A percentile compares a stretch with the other conserved stretches of the same genome.
These are phyloP conservation scores for Apostasia shenzhenica DNA, from an alignment of 106 monocot genomes.

Conservation along the genomic window DNA sequence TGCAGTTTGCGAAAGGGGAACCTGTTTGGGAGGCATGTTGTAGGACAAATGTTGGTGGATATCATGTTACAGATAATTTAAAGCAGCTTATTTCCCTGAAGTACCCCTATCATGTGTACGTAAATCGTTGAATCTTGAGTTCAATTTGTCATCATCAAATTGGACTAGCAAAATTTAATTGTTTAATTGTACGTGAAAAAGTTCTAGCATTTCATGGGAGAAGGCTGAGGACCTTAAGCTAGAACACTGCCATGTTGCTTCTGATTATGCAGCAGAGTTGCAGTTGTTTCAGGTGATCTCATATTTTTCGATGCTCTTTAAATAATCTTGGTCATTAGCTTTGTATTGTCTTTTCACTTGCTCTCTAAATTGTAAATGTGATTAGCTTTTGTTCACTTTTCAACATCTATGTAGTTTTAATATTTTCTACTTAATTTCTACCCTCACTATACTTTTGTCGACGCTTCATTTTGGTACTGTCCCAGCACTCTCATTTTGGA, in stretches of 20 bases:
- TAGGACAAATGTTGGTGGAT: constrained; percentile 86
- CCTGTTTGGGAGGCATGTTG: constrained; percentile 73
- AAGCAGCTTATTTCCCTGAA: constrained; percentile 95
- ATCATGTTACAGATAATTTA: constrained; percentile 83
- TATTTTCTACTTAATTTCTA: too few relatives aligned
- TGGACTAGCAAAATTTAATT: background rate
- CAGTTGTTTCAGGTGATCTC: constrained; percentile 74
- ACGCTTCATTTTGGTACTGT: too few relatives aligned
- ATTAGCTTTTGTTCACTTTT: too few relatives aligned
- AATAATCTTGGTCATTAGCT: background rate
- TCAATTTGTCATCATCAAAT: background rate
- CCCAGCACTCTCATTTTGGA: too few relatives aligned
- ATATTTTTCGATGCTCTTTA: background rate
- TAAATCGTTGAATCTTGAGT: background rate
- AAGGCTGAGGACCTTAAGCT: constrained; percentile 88
- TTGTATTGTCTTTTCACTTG: background rate
- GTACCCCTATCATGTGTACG: constrained; percentile 84
- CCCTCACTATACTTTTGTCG: too few relatives aligned
- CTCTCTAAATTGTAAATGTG: background rate
- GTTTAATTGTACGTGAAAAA: constrained; percentile 14
- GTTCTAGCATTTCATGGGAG: constrained; percentile 85
- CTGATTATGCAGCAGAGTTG: constrained; percentile 73
- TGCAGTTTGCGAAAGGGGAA: constrained; percentile 76
- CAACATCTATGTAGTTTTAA: too few relatives aligned
- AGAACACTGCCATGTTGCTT: constrained; percentile 85